A percentile compares a stretch with the other conserved stretches of the same genome.
phyloP scores from a whole-genome alignment of 2,329 filamentous ascomycete species.

The Xylariaceae sp. region DNA sequence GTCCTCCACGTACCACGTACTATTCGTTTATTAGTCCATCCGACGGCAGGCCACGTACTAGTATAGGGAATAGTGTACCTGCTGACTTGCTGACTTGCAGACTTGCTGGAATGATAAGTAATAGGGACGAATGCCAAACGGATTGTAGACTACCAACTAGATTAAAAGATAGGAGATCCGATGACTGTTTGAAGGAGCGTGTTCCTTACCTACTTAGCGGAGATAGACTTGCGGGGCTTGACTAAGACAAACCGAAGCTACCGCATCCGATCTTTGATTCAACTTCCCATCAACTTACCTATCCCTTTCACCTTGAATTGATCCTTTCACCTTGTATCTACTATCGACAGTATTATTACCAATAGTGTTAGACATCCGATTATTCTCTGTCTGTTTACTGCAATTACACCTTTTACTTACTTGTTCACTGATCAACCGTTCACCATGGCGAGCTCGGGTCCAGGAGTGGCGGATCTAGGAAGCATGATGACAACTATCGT shows the following conservation, averaged over 20 bases:
- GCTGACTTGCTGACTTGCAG: too few species aligned
- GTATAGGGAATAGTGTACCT: too few species aligned
- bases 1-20: conserved; percentile 7
- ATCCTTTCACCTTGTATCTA: background rate
- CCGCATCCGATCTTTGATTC: background rate
- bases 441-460: conserved; percentile 38
- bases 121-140: conserved; percentile 13
- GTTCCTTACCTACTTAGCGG: background rate
- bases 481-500: conserved; percentile 39
- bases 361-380: too few species aligned
- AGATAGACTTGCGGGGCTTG: conserved; percentile 21
- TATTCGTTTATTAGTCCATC: conserved; percentile 13
- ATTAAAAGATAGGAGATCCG: conserved; percentile 13
- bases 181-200: conserved; percentile 1
- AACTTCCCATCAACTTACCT: background rate
- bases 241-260: background rate
- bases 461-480: conserved; percentile 27
- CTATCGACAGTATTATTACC: too few species aligned
- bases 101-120: conserved; percentile 20
- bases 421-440: conserved; percentile 5
- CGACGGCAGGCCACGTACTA: conserved; percentile 8
- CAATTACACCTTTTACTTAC: conserved; percentile 2
- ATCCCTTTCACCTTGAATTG: background rate
- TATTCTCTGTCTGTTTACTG: too few species aligned
- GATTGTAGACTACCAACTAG: conserved; percentile 12